Conservation (phyloP, 805 yeast genomes). For the Ogataea dorogensis region DNA sequence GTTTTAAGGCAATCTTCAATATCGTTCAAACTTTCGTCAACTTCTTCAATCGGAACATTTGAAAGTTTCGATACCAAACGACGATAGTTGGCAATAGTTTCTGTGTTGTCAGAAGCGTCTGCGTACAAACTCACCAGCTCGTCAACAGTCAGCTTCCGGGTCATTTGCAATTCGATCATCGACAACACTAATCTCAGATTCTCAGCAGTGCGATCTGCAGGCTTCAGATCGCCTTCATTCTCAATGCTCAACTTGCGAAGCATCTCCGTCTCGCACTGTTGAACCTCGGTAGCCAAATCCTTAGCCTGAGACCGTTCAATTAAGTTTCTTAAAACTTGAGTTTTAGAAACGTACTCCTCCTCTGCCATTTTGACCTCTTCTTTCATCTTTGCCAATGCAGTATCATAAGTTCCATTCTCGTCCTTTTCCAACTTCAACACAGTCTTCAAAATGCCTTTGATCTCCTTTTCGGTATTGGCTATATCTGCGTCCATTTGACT, state of each 20-base stretch:
- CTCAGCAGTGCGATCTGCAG: conserved; percentile 25
- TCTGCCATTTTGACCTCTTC: conserved; percentile 19
- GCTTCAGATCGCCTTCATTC: conserved; percentile 20
- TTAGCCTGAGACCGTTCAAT: conserved; percentile 45
- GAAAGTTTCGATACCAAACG: conserved; percentile 68
- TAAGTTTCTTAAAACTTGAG: conserved; percentile 22
- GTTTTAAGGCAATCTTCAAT: conserved; percentile 38
- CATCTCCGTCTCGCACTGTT: conserved; percentile 34
- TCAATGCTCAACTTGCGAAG: conserved; percentile 16
- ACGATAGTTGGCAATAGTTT: conserved; percentile 64
- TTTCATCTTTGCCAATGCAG: conserved; percentile 12
- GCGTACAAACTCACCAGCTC: conserved; percentile 38
- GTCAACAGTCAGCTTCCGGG: conserved; percentile 53
- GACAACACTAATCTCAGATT: conserved; percentile 35
- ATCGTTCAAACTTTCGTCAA: conserved; percentile 64
- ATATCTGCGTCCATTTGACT: conserved; percentile 34
- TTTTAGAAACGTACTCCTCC: conserved; percentile 21
- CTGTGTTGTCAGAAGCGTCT: conserved; percentile 43
- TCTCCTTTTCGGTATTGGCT: conserved; percentile 29
- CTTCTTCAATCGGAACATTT: conserved; percentile 63
- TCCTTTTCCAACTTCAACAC: conserved; percentile 23
- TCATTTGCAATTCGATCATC: conserved; percentile 52
- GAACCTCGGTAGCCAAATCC: conserved; percentile 43
- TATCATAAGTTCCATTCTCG: conserved; percentile 29
- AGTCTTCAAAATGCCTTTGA: conserved; percentile 36